Conservation (phyloP, 169 alveolate genomes). For the Plasmodium knowlesi region DNA sequence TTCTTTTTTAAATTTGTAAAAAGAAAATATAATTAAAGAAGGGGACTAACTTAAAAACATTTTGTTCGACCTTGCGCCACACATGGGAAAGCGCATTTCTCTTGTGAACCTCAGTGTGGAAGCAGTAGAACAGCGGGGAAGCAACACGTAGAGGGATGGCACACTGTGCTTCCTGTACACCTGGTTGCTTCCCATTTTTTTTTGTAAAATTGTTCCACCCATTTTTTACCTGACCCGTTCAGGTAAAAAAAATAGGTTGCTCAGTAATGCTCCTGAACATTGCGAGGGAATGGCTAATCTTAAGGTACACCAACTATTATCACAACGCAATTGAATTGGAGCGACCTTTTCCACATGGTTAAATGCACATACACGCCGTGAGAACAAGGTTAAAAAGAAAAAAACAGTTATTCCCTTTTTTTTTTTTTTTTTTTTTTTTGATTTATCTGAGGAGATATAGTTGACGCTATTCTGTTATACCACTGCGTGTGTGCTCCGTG, state of each 20-base stretch:
- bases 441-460: background rate
- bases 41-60: background rate
- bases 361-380: background rate
- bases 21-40: background rate
- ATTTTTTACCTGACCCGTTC: background rate
- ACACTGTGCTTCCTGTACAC: background rate
- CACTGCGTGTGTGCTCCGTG: background rate
- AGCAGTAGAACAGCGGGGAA: background rate
- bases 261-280: background rate
- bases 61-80: background rate
- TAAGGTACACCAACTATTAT: background rate
- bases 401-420: background rate
- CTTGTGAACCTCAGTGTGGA: background rate
- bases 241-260: background rate
- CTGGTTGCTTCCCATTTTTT: background rate
- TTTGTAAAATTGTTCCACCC: background rate
- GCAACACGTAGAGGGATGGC: background rate
- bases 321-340: background rate
- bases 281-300: background rate
- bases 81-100: background rate
- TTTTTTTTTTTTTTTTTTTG: background rate
- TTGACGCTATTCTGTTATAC: background rate
- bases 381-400: background rate
- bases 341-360: background rate
- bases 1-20: background rate